Percentiles rank a stretch among this genome's conserved stretches.
phyloP scores from a whole-genome alignment of 2,329 filamentous ascomycete genomes.

The Cladosporium colombiae region DNA sequence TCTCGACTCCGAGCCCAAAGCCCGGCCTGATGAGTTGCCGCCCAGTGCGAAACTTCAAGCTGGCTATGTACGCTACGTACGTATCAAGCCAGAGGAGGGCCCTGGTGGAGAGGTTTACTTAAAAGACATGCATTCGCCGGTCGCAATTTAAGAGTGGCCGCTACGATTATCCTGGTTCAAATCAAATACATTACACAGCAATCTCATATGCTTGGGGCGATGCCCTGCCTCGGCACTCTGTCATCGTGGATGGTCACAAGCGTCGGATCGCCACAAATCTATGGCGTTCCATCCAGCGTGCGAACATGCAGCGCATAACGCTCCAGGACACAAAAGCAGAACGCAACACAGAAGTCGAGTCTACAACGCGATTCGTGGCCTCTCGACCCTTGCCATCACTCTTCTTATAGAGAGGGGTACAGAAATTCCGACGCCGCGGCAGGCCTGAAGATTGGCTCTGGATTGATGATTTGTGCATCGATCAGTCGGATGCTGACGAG shows the following conservation, averaged over 20 bases:
- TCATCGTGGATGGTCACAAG: background rate
- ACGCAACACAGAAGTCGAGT: too few species aligned
- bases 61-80: background rate
- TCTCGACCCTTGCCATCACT: too few species aligned
- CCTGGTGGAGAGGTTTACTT: too few species aligned
- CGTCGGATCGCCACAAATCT: background rate
- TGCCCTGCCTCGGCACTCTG: background rate
- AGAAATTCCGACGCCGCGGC: too few species aligned
- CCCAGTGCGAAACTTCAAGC: background rate
- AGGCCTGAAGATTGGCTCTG: slow-evolving; percentile 10
- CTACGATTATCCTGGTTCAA: too few species aligned
- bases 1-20: too few species aligned
- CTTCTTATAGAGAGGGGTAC: too few species aligned
- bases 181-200: slow-evolving; percentile 1
- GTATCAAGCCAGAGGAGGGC: background rate
- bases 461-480: slow-evolving; percentile 25
- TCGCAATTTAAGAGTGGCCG: too few species aligned
- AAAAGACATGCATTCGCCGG: background rate
- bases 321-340: too few species aligned
- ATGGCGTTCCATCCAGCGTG: background rate
- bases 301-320: too few species aligned
- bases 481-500: slow-evolving; percentile 21
- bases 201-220: slow-evolving; percentile 24
- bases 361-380: too few species aligned
- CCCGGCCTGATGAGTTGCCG: background rate